A percentile compares a stretch with the other conserved stretches of the same genome.
Conservation (phyloP, 2,329 filamentous ascomycete species). For the Fusarium luffae region DNA sequence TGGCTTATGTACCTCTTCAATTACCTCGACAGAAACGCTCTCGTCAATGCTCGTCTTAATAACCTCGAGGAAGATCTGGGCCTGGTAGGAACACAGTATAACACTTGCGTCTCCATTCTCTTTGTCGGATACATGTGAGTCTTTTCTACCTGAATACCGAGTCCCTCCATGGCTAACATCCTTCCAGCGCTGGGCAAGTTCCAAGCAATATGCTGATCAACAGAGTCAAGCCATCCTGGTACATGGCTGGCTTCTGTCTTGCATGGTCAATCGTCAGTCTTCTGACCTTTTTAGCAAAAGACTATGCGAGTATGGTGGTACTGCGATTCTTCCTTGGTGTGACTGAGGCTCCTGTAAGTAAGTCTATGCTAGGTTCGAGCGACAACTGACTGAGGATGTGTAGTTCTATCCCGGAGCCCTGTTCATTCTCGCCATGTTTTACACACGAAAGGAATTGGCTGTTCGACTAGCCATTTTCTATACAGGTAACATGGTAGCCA, state of each 20-base stretch:
- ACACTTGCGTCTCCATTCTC: conserved; percentile 50
- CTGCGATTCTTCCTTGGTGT: conserved; percentile 56
- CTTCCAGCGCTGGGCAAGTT: conserved; percentile 43
- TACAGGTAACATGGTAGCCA: conserved; percentile 51
- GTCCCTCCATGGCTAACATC: background rate
- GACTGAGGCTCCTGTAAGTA: conserved; percentile 51
- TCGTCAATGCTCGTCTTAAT: conserved; percentile 66
- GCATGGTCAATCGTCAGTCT: conserved; percentile 56
- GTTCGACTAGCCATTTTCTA: conserved; percentile 58
- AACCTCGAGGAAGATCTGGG: conserved; percentile 64
- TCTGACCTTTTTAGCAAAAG: conserved; percentile 54
- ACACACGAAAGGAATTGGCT: conserved; percentile 61
- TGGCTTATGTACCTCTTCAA: conserved; percentile 56
- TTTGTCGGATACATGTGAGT: conserved; percentile 51
- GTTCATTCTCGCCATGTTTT: conserved; percentile 62
- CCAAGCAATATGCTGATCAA: conserved; percentile 55
- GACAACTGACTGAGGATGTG: background rate
- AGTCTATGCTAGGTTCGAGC: fast-evolving
- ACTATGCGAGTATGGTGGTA: conserved; percentile 56
- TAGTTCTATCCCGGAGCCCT: conserved; percentile 50
- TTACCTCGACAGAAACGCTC: conserved; percentile 63
- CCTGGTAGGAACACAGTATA: conserved; percentile 53
- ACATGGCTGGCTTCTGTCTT: conserved; percentile 53
- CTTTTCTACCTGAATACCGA: fast-evolving
- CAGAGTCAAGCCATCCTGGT: conserved; percentile 56